Evolutionary conservation across 305 asterid species (phyloP).

Genomic region (Caryopteris hybrid): DNA sequence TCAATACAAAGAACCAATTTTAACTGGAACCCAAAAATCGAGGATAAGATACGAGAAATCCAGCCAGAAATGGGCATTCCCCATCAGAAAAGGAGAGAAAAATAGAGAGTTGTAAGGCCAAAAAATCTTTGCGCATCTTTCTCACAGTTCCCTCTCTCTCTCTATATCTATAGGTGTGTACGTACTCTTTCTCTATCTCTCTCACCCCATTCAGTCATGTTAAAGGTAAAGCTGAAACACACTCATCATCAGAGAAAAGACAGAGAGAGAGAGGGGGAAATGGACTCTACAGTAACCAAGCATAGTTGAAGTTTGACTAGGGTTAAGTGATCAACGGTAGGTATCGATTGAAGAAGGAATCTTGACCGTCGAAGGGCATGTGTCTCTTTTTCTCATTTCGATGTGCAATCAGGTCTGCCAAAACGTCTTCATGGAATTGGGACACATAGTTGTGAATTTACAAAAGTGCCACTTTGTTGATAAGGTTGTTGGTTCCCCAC

Average conservation of each 20-base stretch:
- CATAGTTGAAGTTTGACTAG: conserved; percentile 21
- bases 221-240: conserved; percentile 31
- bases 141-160: background rate
- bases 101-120: background rate
- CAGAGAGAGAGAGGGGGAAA: conserved; percentile 6
- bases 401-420: conserved; percentile 27
- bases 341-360: conserved; percentile 18
- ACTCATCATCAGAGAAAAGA: conserved; percentile 31
- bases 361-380: conserved; percentile 37
- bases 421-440: conserved; percentile 31
- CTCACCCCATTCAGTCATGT: conserved; percentile 23
- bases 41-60: background rate
- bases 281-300: conserved; percentile 19
- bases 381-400: conserved; percentile 42
- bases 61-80: conserved; percentile 2
- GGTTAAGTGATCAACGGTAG: conserved; percentile 29
- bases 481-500: conserved; percentile 19
- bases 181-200: background rate
- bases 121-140: background rate
- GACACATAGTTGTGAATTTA: background rate
- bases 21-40: too few relatives aligned
- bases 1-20: too few relatives aligned
- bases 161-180: conserved; percentile 2
- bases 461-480: conserved; percentile 7
- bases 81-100: conserved; percentile 11